Percentiles rank a stretch among this genome's conserved stretches.
Conservation (phyloP, 1,284 basidiomycete species). For the Sparassis latifolia region DNA sequence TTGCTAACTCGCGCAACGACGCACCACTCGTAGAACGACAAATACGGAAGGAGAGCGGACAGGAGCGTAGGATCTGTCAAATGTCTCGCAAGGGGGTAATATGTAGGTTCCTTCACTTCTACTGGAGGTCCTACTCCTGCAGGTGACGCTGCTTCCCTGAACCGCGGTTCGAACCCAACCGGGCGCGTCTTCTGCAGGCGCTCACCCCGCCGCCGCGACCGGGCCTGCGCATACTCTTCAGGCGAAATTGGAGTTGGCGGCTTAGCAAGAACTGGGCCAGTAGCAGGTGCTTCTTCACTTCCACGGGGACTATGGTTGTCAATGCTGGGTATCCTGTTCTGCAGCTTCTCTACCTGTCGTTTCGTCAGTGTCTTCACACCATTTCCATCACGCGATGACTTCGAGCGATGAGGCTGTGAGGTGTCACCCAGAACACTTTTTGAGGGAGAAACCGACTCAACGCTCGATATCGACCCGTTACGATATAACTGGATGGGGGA, state of each 20-base stretch:
- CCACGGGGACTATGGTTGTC: background rate
- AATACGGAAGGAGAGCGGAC: constrained; percentile 41
- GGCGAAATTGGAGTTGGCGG: constrained; percentile 26
- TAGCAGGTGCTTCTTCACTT: background rate
- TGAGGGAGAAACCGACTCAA: too few relatives aligned
- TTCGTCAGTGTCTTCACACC: constrained; percentile 24
- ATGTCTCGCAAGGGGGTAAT: constrained; percentile 47
- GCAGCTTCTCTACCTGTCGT: constrained; percentile 24
- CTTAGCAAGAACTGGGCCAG: constrained; percentile 1
- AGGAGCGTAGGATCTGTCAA: constrained; percentile 45
- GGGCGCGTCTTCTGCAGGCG: constrained; percentile 36
- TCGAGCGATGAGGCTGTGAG: background rate
- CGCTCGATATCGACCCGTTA: background rate
- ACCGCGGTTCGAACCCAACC: constrained; percentile 13
- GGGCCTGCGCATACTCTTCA: constrained; percentile 33
- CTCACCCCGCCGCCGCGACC: constrained; percentile 33
- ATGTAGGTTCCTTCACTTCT: constrained; percentile 28
- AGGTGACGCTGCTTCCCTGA: constrained; percentile 6
- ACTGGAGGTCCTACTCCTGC: constrained; percentile 6
- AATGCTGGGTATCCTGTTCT: constrained; percentile 3
- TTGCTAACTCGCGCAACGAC: constrained; percentile 48
- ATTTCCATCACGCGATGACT: constrained; percentile 3
- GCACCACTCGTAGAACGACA: constrained; percentile 66
- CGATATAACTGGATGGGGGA: background rate
- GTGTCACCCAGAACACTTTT: background rate